These are phyloP conservation scores for Aureobasidium sp. DNA, from an alignment of 2,329 filamentous ascomycete genomes.

Conservation along the genomic window DNA sequence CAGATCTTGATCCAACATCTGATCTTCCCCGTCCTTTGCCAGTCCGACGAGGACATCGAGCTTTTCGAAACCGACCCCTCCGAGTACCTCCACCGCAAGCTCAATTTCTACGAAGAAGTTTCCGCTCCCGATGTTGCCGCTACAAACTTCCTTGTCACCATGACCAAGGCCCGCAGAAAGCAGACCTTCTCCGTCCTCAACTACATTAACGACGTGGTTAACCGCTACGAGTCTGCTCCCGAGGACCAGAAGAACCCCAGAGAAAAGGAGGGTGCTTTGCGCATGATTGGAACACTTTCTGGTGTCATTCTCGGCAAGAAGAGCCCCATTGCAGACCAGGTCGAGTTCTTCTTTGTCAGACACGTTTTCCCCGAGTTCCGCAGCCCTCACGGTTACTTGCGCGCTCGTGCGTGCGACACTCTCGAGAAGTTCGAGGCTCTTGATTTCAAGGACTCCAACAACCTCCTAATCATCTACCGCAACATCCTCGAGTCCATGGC, in stretches of 20 bases:
- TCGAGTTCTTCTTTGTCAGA: slow-evolving; percentile 96
- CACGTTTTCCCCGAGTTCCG: slow-evolving; percentile 98
- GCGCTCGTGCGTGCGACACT: slow-evolving; percentile 91
- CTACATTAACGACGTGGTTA: slow-evolving; percentile 93
- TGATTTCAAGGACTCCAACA: slow-evolving; percentile 93
- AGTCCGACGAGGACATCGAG: slow-evolving; percentile 85
- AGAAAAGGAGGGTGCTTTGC: slow-evolving; percentile 90
- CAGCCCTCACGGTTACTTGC: slow-evolving; percentile 83
- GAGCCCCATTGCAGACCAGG: slow-evolving; percentile 93
- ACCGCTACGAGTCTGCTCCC: slow-evolving; percentile 76
- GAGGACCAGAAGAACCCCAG: slow-evolving; percentile 88
- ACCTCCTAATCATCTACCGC: slow-evolving; percentile 90
- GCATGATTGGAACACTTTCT: slow-evolving; percentile 94
- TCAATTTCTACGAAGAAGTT: slow-evolving; percentile 97
- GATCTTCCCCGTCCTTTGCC: slow-evolving; percentile 89
- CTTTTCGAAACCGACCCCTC: slow-evolving; percentile 91
- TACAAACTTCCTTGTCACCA: slow-evolving; percentile 89
- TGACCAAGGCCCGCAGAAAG: slow-evolving; percentile 91
- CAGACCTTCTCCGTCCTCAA: slow-evolving; percentile 91
- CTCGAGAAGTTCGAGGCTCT: slow-evolving; percentile 97
- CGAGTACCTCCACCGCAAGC: slow-evolving; percentile 92
- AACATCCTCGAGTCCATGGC: slow-evolving; percentile 97
- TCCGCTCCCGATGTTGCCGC: slow-evolving; percentile 92
- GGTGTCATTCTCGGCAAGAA: slow-evolving; percentile 96
- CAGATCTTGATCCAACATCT: slow-evolving; percentile 90